These are phyloP conservation scores for Penicillium olsonii DNA, from an alignment of 2,329 filamentous ascomycete species.

Conservation along the genomic window DNA sequence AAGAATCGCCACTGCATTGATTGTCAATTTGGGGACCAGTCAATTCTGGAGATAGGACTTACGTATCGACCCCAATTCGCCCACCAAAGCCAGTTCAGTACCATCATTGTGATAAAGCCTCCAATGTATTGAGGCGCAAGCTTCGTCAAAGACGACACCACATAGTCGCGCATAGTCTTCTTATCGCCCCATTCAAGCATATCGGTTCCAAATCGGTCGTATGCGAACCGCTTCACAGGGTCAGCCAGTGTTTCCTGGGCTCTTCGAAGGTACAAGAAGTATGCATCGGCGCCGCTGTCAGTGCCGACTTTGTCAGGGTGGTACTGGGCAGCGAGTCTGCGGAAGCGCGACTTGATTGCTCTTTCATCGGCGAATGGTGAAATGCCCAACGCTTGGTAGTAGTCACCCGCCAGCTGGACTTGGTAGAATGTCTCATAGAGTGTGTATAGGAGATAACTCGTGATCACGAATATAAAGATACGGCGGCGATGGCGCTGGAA, in stretches of 20 bases:
- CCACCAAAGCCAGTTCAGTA: constrained; percentile 45
- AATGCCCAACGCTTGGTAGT: constrained; percentile 76
- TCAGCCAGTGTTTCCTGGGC: constrained; percentile 82
- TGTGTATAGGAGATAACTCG: constrained; percentile 84
- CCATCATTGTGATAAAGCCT: constrained; percentile 37
- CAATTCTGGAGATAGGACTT: constrained; percentile 26
- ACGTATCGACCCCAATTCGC: constrained; percentile 49
- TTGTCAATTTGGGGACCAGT: constrained; percentile 9
- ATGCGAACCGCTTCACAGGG: constrained; percentile 76
- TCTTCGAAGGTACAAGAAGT: constrained; percentile 81
- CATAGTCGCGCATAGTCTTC: constrained; percentile 69
- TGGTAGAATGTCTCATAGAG: constrained; percentile 89
- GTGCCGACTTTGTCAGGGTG: constrained; percentile 80
- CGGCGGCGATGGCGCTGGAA: constrained; percentile 73
- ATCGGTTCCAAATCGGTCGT: constrained; percentile 82
- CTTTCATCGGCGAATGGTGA: constrained; percentile 68
- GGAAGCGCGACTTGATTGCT: constrained; percentile 80
- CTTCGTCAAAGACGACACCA: constrained; percentile 63
- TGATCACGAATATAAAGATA: constrained; percentile 81
- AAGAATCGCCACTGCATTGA: constrained; percentile 51
- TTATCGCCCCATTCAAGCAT: constrained; percentile 61
- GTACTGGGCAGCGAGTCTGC: constrained; percentile 66
- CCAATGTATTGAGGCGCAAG: constrained; percentile 42
- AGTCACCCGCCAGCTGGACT: constrained; percentile 69
- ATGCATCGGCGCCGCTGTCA: constrained; percentile 45